Evolutionary conservation across 2,329 filamentous ascomycete species (phyloP), one percentile per base, ranked within the genome.

Genomic region (Calcarisporium arbuscula): DNA sequence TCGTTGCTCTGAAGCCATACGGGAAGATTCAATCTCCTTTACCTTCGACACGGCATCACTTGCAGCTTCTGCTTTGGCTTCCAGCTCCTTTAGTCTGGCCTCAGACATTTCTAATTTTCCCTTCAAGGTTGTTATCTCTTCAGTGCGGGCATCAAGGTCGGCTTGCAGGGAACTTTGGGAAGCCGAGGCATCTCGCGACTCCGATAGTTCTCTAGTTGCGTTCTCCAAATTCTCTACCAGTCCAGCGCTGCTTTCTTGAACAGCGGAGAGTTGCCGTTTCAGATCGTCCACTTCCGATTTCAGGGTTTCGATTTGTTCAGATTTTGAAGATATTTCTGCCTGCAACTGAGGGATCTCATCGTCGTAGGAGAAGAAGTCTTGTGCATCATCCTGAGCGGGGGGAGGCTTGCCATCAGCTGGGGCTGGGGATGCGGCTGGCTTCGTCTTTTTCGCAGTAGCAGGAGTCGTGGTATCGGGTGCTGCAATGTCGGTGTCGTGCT

Each of bases 331-430:
- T 4, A 92, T 58, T 46, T 92, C 82, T 2, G 74, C 70, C 50
- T 94, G 82, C n/a, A 95, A 63, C 35, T 85, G 77, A 4, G 85
- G 84, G 11, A 94, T 70, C 59, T 96, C 90, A 32, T 82, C 82
- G 39, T 96, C 89, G 48, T 88, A 94, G 0, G 88, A 95, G 61
- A 95, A 95, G 60, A 95, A 83, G 31, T 94, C 85, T 44, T 89
- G 84, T 14, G 58, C 63, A 5, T 61, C 57, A 4, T 53, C 46
- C 20, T 58, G n/a, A n/a, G n/a, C n/a, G n/a, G n/a, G n/a, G n/a
- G n/a, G n/a, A n/a, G n/a, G n/a, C n/a, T n/a, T n/a, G 60, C 43
- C 40, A 65, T 66, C 22, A 68, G 62, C 42, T 58, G 68, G 4
- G 65, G 64, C 3, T 12, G 19, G 25, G 9, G 25, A 15, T 9